These are phyloP conservation scores for Boletus speciosus DNA, from an alignment of 768 basidiomycete species.

Conservation along the genomic window DNA sequence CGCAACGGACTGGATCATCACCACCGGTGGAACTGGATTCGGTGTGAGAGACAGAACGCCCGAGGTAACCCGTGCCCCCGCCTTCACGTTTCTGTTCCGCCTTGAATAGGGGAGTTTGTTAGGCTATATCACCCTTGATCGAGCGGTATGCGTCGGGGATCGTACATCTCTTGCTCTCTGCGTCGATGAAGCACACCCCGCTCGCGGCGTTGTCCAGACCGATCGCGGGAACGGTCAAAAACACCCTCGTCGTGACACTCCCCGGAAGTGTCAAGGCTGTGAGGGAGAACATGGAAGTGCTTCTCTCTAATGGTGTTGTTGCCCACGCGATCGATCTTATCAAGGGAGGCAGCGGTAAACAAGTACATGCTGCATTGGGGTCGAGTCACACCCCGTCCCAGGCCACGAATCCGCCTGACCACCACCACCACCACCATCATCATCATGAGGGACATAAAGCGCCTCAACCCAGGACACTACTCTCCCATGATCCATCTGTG, in stretches of 20 bases:
- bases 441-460: conserved; percentile 40
- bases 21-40: conserved; percentile 88
- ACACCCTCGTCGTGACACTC: conserved; percentile 71
- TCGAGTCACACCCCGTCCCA: conserved; percentile 21
- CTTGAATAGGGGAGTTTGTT: background rate
- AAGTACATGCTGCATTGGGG: conserved; percentile 52
- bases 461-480: conserved; percentile 53
- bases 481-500: conserved; percentile 68
- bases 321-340: conserved; percentile 72
- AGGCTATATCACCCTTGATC: conserved; percentile 64
- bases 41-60: conserved; percentile 78
- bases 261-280: conserved; percentile 87
- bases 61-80: conserved; percentile 48
- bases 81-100: background rate
- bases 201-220: conserved; percentile 82
- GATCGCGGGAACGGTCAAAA: conserved; percentile 66
- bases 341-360: conserved; percentile 60
- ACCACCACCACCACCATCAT: conserved; percentile 21
- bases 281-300: conserved; percentile 65
- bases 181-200: conserved; percentile 71
- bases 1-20: conserved; percentile 70
- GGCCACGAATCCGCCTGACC: conserved; percentile 20
- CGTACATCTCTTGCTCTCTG: conserved; percentile 65
- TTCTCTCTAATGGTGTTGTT: conserved; percentile 56
- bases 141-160: conserved; percentile 68